Evolutionary conservation across 345 rosid species (phyloP).

Genomic region (Excoecaria agallocha): DNA sequence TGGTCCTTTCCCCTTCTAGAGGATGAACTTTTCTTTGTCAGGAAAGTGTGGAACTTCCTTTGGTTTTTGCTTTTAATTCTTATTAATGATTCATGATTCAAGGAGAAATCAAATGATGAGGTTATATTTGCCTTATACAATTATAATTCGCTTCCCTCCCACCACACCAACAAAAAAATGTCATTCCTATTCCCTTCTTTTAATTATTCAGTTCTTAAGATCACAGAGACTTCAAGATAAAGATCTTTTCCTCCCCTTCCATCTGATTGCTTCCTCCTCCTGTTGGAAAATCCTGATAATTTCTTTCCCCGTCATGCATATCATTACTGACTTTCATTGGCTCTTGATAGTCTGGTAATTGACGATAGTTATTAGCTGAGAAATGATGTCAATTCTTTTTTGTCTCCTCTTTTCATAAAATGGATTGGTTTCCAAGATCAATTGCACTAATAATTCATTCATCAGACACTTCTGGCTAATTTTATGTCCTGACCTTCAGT

Average conservation of each 20-base stretch:
- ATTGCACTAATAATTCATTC: neutral
- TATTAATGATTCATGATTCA: constrained; percentile 1
- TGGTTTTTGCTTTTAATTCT: neutral
- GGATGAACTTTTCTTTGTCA: too few species aligned
- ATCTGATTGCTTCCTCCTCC: neutral
- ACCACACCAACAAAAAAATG: neutral
- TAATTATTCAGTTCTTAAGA: neutral
- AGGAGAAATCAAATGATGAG: neutral
- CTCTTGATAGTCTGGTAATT: neutral
- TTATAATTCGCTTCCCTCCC: neutral
- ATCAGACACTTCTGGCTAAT: neutral
- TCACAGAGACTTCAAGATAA: neutral
- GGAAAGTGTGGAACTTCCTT: too few species aligned
- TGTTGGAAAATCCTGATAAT: neutral
- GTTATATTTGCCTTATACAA: neutral
- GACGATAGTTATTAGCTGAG: neutral
- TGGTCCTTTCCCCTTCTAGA: too few species aligned
- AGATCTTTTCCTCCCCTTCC: neutral
- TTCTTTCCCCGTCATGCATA: neutral
- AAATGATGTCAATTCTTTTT: neutral
- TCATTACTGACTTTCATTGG: neutral
- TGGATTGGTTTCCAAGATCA: neutral
- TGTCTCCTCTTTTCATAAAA: neutral
- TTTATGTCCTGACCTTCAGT: neutral
- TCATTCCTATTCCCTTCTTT: neutral